Evolutionary conservation across 768 basidiomycete genomes (phyloP).

Genomic region (Lactarius hengduanensis): DNA sequence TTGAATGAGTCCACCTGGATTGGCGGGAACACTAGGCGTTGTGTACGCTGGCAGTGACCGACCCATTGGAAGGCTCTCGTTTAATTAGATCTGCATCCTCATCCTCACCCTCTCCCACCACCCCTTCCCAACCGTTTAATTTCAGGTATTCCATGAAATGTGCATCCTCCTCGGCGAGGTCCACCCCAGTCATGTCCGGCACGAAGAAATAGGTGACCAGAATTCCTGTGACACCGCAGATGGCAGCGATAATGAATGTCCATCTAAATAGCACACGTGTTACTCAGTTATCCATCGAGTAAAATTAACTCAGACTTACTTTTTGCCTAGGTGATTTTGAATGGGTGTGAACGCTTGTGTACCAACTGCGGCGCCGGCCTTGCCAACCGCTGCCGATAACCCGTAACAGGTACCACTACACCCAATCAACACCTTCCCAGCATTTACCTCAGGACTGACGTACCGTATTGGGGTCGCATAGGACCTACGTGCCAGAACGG

Average conservation of each 20-base stretch:
- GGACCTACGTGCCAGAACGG: conserved; percentile 40
- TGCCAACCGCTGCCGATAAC: conserved; percentile 64
- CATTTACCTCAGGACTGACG: neutral
- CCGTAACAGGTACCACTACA: conserved; percentile 67
- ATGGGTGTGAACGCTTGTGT: conserved; percentile 72
- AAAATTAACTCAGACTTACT: conserved; percentile 36
- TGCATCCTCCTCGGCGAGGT: conserved; percentile 63
- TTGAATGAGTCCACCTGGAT: no score
- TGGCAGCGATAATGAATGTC: conserved; percentile 70
- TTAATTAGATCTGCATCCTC: conserved; percentile 36
- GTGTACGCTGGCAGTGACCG: neutral
- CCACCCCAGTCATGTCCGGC: conserved; percentile 64
- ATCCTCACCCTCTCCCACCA: conserved; percentile 56
- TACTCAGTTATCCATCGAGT: conserved; percentile 2
- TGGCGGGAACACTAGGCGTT: neutral
- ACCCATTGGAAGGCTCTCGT: neutral
- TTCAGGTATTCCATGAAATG: conserved; percentile 59
- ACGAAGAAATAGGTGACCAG: conserved; percentile 67
- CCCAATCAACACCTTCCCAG: conserved; percentile 9
- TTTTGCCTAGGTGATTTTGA: conserved; percentile 63
- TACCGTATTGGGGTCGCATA: conserved; percentile 65
- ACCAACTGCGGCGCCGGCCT: conserved; percentile 70
- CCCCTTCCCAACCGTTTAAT: conserved; percentile 64
- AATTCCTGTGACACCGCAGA: conserved; percentile 62
- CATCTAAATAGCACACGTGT: conserved; percentile 39